Evolutionary conservation across 345 rosid genomes (phyloP).

Genomic region (Ailanthus altissimus): DNA sequence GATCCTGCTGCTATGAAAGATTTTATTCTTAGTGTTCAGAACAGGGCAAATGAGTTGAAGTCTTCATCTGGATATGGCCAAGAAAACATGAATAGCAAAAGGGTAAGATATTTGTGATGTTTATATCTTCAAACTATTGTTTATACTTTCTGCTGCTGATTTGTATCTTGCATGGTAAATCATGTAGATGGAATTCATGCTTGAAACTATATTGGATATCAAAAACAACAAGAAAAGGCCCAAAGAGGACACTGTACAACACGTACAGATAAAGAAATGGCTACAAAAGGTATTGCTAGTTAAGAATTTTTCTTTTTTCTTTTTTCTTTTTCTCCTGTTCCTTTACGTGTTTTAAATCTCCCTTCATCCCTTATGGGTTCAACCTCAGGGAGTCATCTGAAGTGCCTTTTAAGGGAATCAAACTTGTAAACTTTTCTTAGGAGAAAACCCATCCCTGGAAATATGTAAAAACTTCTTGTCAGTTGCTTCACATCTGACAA

Average conservation of each 20-base stretch:
- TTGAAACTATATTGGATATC: slow-evolving; percentile 83
- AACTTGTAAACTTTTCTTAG: neutral
- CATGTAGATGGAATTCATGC: slow-evolving; percentile 93
- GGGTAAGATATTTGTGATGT: slow-evolving; percentile 42
- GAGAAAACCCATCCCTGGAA: neutral
- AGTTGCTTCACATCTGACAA: neutral
- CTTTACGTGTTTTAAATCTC: neutral
- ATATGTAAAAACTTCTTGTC: neutral
- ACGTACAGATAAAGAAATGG: slow-evolving; percentile 88
- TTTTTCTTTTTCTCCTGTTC: neutral
- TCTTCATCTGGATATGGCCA: slow-evolving; percentile 44
- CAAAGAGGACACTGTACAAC: slow-evolving; percentile 66
- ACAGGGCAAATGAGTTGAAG: slow-evolving; percentile 72
- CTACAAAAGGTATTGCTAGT: slow-evolving; percentile 68
- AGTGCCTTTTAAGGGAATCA: neutral
- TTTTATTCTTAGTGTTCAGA: slow-evolving; percentile 75
- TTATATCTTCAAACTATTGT: slow-evolving; percentile 6
- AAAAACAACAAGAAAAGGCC: slow-evolving; percentile 86
- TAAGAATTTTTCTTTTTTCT: neutral
- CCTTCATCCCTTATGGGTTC: neutral
- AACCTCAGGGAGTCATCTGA: neutral
- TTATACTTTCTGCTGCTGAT: slow-evolving; percentile 9
- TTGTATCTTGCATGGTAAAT: slow-evolving; percentile 17
- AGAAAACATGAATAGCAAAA: slow-evolving; percentile 47
- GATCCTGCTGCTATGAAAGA: slow-evolving; percentile 89